phyloP scores from a whole-genome alignment of 176 grass and related monocot species.

The Triticum turgidum region DNA sequence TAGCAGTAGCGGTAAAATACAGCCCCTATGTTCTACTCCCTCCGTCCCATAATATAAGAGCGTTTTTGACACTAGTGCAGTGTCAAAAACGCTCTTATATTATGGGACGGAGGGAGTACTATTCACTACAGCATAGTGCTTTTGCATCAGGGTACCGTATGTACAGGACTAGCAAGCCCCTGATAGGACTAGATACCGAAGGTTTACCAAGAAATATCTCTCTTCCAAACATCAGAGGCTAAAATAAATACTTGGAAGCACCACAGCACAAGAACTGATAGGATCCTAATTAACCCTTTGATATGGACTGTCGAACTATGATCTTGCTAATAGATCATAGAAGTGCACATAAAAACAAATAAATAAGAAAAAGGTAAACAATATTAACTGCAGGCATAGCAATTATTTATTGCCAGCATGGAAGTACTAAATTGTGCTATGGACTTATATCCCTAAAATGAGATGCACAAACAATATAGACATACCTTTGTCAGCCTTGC shows the following conservation, averaged over 20 bases:
- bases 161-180: background rate
- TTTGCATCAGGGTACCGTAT: background rate
- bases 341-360: background rate
- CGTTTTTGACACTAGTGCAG: no score
- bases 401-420: background rate
- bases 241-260: background rate
- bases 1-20: background rate
- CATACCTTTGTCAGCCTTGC: constrained; percentile 90
- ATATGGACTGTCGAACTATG: background rate
- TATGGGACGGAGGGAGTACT: no score
- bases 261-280: background rate
- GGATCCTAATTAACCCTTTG: background rate
- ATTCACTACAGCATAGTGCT: background rate
- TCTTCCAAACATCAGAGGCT: background rate
- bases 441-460: constrained; percentile 30
- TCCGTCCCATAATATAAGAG: no score
- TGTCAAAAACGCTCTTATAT: no score
- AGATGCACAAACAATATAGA: constrained; percentile 8
- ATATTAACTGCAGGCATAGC: constrained; percentile 3
- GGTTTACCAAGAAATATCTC: background rate
- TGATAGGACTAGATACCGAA: background rate
- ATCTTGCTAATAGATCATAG: background rate
- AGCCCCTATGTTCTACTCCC: background rate
- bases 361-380: background rate
- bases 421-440: background rate